Evolutionary conservation across 768 basidiomycete species (phyloP), one percentile per base, ranked within the genome.

Genomic region (Phlebiopsis flavidoalba): DNA sequence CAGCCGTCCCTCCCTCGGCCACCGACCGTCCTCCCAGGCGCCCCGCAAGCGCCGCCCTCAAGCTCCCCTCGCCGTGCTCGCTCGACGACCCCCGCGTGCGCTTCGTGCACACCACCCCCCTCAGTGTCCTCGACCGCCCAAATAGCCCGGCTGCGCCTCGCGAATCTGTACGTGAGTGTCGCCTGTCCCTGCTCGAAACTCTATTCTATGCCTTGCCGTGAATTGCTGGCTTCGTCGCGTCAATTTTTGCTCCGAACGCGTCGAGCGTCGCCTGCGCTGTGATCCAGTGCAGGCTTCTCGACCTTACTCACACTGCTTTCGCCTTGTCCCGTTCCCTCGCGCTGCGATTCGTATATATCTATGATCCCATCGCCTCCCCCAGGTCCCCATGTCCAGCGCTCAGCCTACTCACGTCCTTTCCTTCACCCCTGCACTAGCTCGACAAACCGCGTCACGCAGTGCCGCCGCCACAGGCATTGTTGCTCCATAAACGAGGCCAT

Each of bases 401-500:
- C 24, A 54, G 35, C 33, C 22, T 64, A 60, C 59, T 61, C 58
- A 60, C 49, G 37, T 56, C 56, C 58, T 52, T 53, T n/a, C n/a
- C n/a, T n/a, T n/a, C n/a, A n/a, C 46, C 40, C 37, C n/a, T 55
- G 31, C 67, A 55, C 63, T n/a, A 68, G 67, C 53, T 64, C 56
- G 35, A 56, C 58, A 46, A 60, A n/a, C n/a, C n/a, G n/a, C 65
- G 51, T 54, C 63, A 22, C 56, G 48, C 53, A 53, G 59, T n/a
- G n/a, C n/a, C n/a, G 48, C 61, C 62, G 48, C 62, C 62, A 46
- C 62, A 61, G 15, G 26, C 59, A 54, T 60, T 63, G 55, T n/a
- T n/a, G n/a, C n/a, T 60, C 62, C 64, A 62, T 69, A 53, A 60
- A 60, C 64, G 61, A 60, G 65, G 65, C 50, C 58, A n/a, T n/a